Conservation (phyloP, 2,329 filamentous ascomycete genomes). For the Penicillium brevicompactum region DNA sequence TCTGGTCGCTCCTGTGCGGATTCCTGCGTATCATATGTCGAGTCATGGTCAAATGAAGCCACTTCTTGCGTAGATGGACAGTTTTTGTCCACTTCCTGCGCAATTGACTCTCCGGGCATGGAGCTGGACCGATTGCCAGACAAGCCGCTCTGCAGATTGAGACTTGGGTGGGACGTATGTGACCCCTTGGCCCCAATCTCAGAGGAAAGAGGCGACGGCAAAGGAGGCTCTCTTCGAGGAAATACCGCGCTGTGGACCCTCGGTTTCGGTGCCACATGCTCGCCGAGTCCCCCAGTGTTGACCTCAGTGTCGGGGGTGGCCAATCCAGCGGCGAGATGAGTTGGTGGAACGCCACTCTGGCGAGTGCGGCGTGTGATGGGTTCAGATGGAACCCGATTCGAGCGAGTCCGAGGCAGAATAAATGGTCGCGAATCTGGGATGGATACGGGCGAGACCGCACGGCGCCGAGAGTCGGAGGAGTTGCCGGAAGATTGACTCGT, state of each 20-base stretch:
- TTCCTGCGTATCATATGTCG: slow-evolving; percentile 25
- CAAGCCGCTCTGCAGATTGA: slow-evolving; percentile 18
- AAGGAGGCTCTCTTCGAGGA: slow-evolving; percentile 34
- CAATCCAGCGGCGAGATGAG: slow-evolving; percentile 37
- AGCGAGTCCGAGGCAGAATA: slow-evolving; percentile 42
- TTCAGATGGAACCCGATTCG: slow-evolving; percentile 47
- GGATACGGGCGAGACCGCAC: slow-evolving; percentile 56
- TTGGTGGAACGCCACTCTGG: slow-evolving; percentile 29
- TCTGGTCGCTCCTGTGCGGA: slow-evolving; percentile 23
- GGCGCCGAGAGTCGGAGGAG: slow-evolving; percentile 43
- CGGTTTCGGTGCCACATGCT: slow-evolving; percentile 28
- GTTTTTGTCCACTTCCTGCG: slow-evolving; percentile 8
- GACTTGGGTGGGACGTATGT: slow-evolving; percentile 11
- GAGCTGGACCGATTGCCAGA: slow-evolving; percentile 3
- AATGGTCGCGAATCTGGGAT: slow-evolving; percentile 54
- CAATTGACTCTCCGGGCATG: slow-evolving; percentile 13
- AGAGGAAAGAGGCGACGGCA: slow-evolving; percentile 36
- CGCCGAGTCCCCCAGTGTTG: slow-evolving; percentile 31
- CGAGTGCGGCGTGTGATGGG: slow-evolving; percentile 52
- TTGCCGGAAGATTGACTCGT: slow-evolving; percentile 28
- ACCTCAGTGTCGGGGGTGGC: slow-evolving; percentile 45
- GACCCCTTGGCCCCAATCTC: slow-evolving; percentile 28
- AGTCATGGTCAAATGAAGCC: slow-evolving; percentile 25
- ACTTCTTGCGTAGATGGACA: slow-evolving; percentile 14
- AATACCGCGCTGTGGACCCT: slow-evolving; percentile 36